Percentiles rank a stretch among this genome's conserved stretches.
These are phyloP conservation scores for Hymenoscyphus fraxineus DNA, from an alignment of 2,329 filamentous ascomycete genomes.

Conservation along the genomic window DNA sequence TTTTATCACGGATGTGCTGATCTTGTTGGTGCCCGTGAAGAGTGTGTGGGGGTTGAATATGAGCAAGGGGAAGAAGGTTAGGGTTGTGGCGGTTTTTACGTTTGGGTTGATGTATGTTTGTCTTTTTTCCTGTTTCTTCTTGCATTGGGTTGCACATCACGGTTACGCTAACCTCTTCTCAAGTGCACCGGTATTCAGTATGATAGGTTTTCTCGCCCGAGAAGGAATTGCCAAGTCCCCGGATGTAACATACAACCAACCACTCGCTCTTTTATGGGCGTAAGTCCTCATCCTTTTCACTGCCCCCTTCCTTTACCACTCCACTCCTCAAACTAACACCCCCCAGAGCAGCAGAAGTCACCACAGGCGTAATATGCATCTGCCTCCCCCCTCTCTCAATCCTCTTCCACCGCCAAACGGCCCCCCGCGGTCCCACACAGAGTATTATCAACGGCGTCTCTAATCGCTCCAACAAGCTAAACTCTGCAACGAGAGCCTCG, in stretches of 20 bases:
- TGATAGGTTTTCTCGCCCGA: not conserved
- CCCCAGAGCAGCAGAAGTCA: not conserved
- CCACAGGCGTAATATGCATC: not conserved
- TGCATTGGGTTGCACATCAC: too few relatives aligned
- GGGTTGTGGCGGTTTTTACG: constrained; percentile 7
- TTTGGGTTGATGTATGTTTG: constrained; percentile 8
- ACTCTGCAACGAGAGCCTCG: not conserved
- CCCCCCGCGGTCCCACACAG: not conserved
- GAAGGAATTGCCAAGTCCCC: not conserved
- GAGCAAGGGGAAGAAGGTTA: constrained; percentile 8
- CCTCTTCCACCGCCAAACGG: not conserved
- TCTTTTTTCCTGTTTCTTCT: not conserved
- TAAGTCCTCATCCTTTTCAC: not conserved
- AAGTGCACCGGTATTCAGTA: not conserved
- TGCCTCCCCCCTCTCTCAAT: not conserved
- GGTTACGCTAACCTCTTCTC: not conserved
- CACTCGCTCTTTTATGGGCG: not conserved
- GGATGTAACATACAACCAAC: not conserved
- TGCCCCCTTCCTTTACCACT: not conserved
- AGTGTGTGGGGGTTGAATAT: constrained; percentile 6
- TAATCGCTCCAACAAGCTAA: not conserved
- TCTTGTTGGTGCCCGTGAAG: constrained; percentile 6
- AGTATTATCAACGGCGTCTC: not conserved
- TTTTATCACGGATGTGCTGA: not conserved
- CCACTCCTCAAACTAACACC: not conserved